A percentile compares a stretch with the other conserved stretches of the same genome.
Evolutionary conservation across 352 stramenopile species (phyloP).

Genomic region (Phytophthora europaea): DNA sequence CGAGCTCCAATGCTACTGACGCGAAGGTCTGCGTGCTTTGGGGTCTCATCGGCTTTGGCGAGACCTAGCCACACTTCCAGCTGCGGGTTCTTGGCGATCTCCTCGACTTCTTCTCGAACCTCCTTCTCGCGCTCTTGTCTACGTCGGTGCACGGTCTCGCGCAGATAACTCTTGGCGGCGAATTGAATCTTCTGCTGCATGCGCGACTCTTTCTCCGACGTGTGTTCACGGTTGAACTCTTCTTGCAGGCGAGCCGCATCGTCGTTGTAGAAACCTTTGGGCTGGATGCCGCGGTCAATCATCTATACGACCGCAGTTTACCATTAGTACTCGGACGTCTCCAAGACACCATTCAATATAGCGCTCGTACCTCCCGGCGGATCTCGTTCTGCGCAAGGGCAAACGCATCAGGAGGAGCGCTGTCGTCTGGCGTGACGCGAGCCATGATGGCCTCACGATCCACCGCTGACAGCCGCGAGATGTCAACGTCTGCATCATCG

Average conservation of each 20-base stretch:
- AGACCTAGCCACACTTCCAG: conserved; percentile 83
- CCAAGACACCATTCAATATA: background rate
- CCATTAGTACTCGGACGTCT: background rate
- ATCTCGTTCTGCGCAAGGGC: conserved; percentile 86
- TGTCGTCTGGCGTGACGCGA: conserved; percentile 76
- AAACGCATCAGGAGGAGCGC: conserved; percentile 71
- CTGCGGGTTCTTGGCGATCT: conserved; percentile 70
- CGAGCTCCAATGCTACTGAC: conserved; percentile 63
- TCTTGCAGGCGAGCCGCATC: conserved; percentile 83
- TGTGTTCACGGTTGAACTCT: conserved; percentile 81
- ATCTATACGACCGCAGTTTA: conserved; percentile 46
- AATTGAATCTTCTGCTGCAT: conserved; percentile 76
- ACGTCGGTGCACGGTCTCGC: conserved; percentile 80
- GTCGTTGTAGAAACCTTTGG: conserved; percentile 89
- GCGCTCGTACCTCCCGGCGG: conserved; percentile 66
- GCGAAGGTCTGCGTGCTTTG: conserved; percentile 62
- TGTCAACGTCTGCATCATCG: conserved; percentile 78
- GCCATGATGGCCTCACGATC: conserved; percentile 81
- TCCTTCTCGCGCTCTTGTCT: conserved; percentile 73
- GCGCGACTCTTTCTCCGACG: conserved; percentile 67
- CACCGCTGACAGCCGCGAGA: conserved; percentile 57
- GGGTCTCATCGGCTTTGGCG: conserved; percentile 62
- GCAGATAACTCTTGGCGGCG: conserved; percentile 79
- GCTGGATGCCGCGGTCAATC: conserved; percentile 86
- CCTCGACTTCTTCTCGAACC: conserved; percentile 79